Conservation (phyloP, 139 green algal species). For the Haematococcus lacustris region DNA sequence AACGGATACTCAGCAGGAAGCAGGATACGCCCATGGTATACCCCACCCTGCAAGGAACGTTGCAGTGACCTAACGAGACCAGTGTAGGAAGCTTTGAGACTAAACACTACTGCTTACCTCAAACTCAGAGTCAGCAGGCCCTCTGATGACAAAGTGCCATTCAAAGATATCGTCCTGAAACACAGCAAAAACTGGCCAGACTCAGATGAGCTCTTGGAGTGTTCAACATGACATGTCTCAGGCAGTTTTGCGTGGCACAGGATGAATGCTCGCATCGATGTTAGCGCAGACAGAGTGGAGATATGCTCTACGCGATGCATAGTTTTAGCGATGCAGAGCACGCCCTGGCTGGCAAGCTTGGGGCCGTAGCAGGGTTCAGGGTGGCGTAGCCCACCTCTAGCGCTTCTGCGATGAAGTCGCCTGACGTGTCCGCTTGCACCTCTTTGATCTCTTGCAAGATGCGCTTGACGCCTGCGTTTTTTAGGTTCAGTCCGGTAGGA, state of each 20-base stretch:
- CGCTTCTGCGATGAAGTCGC: conserved; percentile 69
- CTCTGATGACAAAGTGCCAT: conserved; percentile 94
- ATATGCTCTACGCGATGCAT: neutral
- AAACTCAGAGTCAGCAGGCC: conserved; percentile 85
- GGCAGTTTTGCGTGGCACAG: neutral
- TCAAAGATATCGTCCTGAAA: conserved; percentile 96
- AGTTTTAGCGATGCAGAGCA: neutral
- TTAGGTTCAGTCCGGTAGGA: no score
- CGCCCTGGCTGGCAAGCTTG: neutral
- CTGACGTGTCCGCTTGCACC: conserved; percentile 50
- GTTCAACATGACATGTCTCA: neutral
- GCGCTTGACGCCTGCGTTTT: conserved; percentile 85
- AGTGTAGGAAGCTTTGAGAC: neutral
- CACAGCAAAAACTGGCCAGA: neutral
- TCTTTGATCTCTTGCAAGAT: conserved; percentile 93
- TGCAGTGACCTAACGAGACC: no score
- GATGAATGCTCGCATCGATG: neutral
- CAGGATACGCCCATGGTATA: conserved; percentile 97
- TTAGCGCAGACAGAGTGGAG: neutral
- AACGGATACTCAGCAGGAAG: conserved; percentile 97
- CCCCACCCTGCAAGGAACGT: conserved; percentile 74
- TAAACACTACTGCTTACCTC: conserved; percentile 48
- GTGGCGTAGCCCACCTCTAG: conserved; percentile 71
- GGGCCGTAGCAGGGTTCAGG: no score
- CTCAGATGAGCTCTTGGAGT: neutral